Evolutionary conservation across 108 stramenopile genomes (phyloP), one percentile per base, ranked within the genome.

Genomic region (Cyclostephanos invisitatus): DNA sequence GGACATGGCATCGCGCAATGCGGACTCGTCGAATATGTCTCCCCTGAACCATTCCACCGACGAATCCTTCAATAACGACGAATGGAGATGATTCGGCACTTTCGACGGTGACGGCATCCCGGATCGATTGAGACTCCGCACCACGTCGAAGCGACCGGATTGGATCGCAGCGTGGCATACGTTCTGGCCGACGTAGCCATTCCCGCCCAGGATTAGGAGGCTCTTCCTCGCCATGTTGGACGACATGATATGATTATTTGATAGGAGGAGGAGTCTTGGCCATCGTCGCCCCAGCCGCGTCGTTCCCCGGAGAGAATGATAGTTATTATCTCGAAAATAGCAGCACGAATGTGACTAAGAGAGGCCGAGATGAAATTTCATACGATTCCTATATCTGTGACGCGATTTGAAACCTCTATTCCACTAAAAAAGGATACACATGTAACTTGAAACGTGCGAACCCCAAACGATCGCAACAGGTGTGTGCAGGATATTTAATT

Each of bases 141-240:
- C 90, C 10, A 81, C 55, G 15, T 77, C 72, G 32, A 72, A 81
- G 0, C 69, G 67, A 17, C 68, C 72, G 10, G 74, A 70, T 62
- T 64, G 44, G 7, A 85, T 50, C 2, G 88, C 89, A 7, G 86
- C 83, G 36, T 73, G 66, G 57, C 86, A 83, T n/a, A 92, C 70
- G 71, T 81, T 82, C 66, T 90, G 91, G 3, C 91, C 91, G 32
- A 92, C 91, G 63, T 88, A 92, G 24, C 91, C 91, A 48, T 80
- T 92, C 17, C 91, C 91, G 18, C 90, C 90, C 35, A 90, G 88
- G 55, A 90, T 74, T 2, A 91, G 82, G 20, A 91, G 56, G 46
- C 74, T 56, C 42, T 28, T 67, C 32, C 44, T 67, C 20, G 61
- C 18, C 14, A 68, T 28, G 32, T 68, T 68, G 53, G 35, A 53